These are phyloP conservation scores for Aspergillus sp. DNA, from an alignment of 2,329 filamentous ascomycete genomes.

Conservation along the genomic window DNA sequence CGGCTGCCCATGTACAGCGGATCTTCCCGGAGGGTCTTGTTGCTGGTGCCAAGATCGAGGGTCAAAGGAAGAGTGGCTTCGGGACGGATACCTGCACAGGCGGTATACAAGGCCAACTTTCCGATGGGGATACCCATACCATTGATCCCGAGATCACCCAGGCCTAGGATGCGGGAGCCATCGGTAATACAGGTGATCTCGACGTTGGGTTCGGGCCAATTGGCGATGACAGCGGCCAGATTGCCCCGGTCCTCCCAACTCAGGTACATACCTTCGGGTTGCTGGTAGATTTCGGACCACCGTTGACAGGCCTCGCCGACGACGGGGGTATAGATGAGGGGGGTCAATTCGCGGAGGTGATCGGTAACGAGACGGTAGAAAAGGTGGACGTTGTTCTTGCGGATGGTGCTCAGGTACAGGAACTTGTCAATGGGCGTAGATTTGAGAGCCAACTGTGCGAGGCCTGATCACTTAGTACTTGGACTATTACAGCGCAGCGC, in stretches of 20 bases:
- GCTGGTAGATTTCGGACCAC: constrained; percentile 92
- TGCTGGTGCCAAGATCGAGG: constrained; percentile 56
- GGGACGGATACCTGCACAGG: constrained; percentile 88
- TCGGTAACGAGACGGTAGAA: constrained; percentile 45
- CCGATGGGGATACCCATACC: constrained; percentile 97
- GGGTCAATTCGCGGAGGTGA: constrained; percentile 42
- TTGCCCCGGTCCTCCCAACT: constrained; percentile 91
- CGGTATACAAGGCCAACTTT: constrained; percentile 91
- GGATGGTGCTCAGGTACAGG: constrained; percentile 42
- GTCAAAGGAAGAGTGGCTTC: constrained; percentile 55
- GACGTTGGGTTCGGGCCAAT: constrained; percentile 83
- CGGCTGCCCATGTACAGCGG: constrained; percentile 86
- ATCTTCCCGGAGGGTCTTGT: constrained; percentile 61
- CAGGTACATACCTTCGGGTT: constrained; percentile 92
- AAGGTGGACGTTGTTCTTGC: constrained; percentile 46
- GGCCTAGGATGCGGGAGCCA: constrained; percentile 80
- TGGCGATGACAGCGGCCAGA: constrained; percentile 76
- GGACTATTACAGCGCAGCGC: too few relatives aligned
- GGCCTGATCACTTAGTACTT: constrained; percentile 16
- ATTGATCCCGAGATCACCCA: constrained; percentile 92
- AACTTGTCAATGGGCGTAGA: constrained; percentile 43
- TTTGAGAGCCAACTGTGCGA: constrained; percentile 42
- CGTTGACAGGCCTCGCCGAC: constrained; percentile 91
- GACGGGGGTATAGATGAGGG: constrained; percentile 44
- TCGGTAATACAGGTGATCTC: constrained; percentile 97